Conservation (phyloP, 768 basidiomycete genomes). For the Trametes gibbosa region DNA sequence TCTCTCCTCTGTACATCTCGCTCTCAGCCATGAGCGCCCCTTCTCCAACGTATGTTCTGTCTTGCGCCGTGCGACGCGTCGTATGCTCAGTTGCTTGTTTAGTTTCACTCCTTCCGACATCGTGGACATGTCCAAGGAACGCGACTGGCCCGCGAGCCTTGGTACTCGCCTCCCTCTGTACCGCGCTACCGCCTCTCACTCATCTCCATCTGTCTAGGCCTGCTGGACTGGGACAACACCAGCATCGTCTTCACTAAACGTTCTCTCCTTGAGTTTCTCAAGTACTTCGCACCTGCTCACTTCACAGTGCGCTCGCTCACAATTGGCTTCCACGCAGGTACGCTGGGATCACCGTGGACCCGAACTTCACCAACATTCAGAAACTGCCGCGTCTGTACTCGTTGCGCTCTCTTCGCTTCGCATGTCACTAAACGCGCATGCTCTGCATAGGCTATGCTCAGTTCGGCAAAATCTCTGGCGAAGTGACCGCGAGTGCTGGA, state of each 20-base stretch:
- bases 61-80: not conserved
- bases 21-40: conserved; percentile 1
- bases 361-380: conserved; percentile 68
- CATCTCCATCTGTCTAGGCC: conserved; percentile 41
- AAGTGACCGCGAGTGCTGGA: conserved; percentile 23
- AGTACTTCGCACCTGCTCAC: conserved; percentile 40
- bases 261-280: conserved; percentile 71
- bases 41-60: conserved; percentile 29
- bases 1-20: not conserved
- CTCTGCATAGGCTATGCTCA: conserved; percentile 58
- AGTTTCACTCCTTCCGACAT: conserved; percentile 59
- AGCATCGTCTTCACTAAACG: conserved; percentile 80
- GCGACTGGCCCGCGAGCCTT: conserved; percentile 67
- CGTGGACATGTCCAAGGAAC: conserved; percentile 65
- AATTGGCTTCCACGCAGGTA: conserved; percentile 43
- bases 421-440: not conserved
- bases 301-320: conserved; percentile 14
- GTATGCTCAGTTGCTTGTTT: not conserved
- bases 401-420: not conserved
- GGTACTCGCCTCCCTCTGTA: conserved; percentile 39
- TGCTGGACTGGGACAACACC: conserved; percentile 80
- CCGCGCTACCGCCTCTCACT: not conserved
- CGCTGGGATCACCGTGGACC: conserved; percentile 71
- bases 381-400: conserved; percentile 65
- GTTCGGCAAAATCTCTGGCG: conserved; percentile 55